phyloP scores from a whole-genome alignment of 2,329 filamentous ascomycete genomes.

The Dactylella cylindrospora region DNA sequence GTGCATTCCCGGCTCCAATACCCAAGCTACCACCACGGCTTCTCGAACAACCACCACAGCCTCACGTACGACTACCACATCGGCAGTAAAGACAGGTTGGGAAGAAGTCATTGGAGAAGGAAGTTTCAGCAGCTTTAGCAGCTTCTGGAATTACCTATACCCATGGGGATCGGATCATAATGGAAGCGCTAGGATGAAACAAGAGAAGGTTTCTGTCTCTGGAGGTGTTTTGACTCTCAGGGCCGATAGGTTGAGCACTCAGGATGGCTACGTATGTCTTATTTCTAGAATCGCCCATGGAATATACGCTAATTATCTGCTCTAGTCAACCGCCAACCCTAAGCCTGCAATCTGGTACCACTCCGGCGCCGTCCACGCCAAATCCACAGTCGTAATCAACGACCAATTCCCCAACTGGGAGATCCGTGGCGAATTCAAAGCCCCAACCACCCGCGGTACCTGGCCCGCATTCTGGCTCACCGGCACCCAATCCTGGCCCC shows the following conservation, averaged over 20 bases:
- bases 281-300: not conserved
- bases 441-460: constrained; percentile 53
- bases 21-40: constrained; percentile 7
- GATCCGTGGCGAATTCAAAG: constrained; percentile 54
- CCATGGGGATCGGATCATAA: constrained; percentile 63
- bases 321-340: constrained; percentile 49
- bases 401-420: constrained; percentile 53
- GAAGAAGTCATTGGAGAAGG: constrained; percentile 41
- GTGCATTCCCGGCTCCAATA: constrained; percentile 41
- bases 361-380: constrained; percentile 55
- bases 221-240: constrained; percentile 56
- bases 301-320: no score
- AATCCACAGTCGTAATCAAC: constrained; percentile 53
- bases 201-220: constrained; percentile 54
- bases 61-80: not conserved
- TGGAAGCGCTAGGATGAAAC: constrained; percentile 60
- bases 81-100: constrained; percentile 7
- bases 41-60: constrained; percentile 16
- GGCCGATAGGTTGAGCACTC: constrained; percentile 55
- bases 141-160: constrained; percentile 59
- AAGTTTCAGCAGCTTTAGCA: constrained; percentile 37
- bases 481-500: constrained; percentile 60
- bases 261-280: constrained; percentile 48
- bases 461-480: constrained; percentile 65
- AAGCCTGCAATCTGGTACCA: constrained; percentile 58